These are phyloP conservation scores for Ceratocystis lukuohia DNA, from an alignment of 2,329 filamentous ascomycete species.

Conservation along the genomic window DNA sequence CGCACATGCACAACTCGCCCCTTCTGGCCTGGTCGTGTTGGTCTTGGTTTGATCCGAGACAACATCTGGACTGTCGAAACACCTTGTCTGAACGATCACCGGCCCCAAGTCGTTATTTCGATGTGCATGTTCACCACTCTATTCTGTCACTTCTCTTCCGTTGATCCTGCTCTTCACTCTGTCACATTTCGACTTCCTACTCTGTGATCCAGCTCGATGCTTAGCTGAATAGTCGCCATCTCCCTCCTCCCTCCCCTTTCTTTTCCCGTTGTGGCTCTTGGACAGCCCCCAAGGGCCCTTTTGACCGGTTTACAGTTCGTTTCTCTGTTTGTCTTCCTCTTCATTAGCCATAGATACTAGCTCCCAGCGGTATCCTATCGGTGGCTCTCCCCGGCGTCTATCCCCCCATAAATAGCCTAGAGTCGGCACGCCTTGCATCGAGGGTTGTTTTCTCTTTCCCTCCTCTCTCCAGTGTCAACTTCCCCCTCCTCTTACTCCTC, in stretches of 20 bases:
- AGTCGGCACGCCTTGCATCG: background rate
- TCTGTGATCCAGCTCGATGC: background rate
- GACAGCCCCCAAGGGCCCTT: background rate
- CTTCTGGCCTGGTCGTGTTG: background rate
- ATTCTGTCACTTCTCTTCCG: slow-evolving; percentile 3
- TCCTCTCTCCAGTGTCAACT: background rate
- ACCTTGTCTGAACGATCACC: background rate
- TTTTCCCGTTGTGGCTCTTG: background rate
- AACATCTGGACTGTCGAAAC: background rate
- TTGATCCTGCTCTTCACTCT: background rate
- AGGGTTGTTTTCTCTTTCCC: background rate
- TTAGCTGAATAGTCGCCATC: background rate
- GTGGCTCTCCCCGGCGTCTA: background rate
- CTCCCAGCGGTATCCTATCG: background rate
- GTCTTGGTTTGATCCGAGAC: background rate
- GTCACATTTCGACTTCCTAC: background rate
- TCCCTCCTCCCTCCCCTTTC: background rate
- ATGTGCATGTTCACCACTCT: background rate
- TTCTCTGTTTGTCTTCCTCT: background rate
- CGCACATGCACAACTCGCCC: background rate
- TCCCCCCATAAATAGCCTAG: background rate
- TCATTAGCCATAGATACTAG: background rate
- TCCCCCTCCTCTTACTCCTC: background rate
- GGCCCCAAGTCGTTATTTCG: background rate
- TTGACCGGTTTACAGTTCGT: background rate